Percentiles rank a stretch among this genome's conserved stretches.
phyloP scores from a whole-genome alignment of 345 rosid species.

The Boechera stricta region DNA sequence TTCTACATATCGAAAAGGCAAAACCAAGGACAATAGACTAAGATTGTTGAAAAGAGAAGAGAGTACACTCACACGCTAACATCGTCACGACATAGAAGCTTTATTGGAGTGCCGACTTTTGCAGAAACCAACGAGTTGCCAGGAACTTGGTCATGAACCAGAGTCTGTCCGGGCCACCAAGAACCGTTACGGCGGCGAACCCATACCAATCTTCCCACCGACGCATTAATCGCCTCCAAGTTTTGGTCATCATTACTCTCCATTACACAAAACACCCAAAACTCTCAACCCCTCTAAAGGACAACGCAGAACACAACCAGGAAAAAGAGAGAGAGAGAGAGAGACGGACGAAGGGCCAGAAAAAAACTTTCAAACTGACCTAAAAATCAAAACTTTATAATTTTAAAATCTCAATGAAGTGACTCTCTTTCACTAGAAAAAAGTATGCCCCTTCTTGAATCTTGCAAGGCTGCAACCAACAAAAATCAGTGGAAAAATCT shows the following conservation, averaged over 20 bases:
- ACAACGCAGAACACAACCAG: conserved; percentile 11
- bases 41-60: conserved; percentile 16
- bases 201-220: conserved; percentile 97
- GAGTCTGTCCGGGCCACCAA: conserved; percentile 99
- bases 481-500: conserved; percentile 11
- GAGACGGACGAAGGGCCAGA: neutral
- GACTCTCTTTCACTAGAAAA: conserved; percentile 37
- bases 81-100: conserved; percentile 96
- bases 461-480: conserved; percentile 33
- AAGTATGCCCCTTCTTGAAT: conserved; percentile 32
- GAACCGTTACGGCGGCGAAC: conserved; percentile 97
- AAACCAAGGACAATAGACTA: neutral
- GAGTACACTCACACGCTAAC: conserved; percentile 83
- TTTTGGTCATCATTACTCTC: conserved; percentile 70
- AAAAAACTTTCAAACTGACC: conserved; percentile 28
- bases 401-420: conserved; percentile 35
- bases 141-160: conserved; percentile 74
- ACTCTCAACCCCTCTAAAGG: conserved; percentile 30
- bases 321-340: conserved; percentile 6
- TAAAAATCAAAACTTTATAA: conserved; percentile 33
- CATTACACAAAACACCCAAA: conserved; percentile 52
- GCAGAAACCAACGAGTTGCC: conserved; percentile 77
- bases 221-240: conserved; percentile 68
- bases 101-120: conserved; percentile 90
- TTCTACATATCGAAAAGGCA: neutral